Evolutionary conservation across 495 filamentous ascomycete species (phyloP).

Genomic region (Glonium stellatum): DNA sequence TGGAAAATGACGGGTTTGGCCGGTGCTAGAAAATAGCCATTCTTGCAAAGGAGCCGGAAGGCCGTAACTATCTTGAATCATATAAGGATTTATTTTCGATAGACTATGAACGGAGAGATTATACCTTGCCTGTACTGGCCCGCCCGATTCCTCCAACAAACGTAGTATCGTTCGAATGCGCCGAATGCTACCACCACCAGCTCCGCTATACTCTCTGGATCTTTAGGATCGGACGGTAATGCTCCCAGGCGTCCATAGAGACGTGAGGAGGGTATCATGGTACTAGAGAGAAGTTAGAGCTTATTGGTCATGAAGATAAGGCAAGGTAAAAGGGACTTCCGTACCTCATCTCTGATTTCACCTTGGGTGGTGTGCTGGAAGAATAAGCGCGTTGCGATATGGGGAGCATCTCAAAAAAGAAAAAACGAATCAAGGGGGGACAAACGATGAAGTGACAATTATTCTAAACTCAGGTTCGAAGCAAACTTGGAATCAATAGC

Average conservation of each 20-base stretch:
- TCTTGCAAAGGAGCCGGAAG: slow-evolving; percentile 35
- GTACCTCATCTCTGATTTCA: background rate
- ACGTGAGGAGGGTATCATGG: slow-evolving; percentile 19
- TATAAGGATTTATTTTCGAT: background rate
- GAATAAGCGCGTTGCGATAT: background rate
- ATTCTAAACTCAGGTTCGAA: no score
- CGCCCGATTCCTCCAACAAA: slow-evolving; percentile 24
- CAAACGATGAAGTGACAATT: no score
- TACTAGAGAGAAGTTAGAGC: no score
- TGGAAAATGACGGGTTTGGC: slow-evolving; percentile 36
- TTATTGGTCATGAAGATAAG: background rate
- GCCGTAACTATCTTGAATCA: slow-evolving; percentile 34
- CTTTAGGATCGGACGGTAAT: slow-evolving; percentile 19
- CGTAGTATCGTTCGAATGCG: slow-evolving; percentile 26
- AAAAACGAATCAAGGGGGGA: no score
- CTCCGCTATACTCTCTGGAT: slow-evolving; percentile 24
- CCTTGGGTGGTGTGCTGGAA: background rate
- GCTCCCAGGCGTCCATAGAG: slow-evolving; percentile 20
- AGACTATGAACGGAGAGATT: background rate
- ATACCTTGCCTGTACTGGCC: slow-evolving; percentile 24
- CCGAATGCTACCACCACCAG: slow-evolving; percentile 25
- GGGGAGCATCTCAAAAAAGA: background rate
- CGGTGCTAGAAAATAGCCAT: slow-evolving; percentile 39
- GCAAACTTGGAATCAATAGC: no score
- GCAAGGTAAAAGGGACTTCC: background rate